Percentiles rank a stretch among this genome's conserved stretches.
Conservation (phyloP, 148 eudicot genomes). For the Cornus controversa region DNA sequence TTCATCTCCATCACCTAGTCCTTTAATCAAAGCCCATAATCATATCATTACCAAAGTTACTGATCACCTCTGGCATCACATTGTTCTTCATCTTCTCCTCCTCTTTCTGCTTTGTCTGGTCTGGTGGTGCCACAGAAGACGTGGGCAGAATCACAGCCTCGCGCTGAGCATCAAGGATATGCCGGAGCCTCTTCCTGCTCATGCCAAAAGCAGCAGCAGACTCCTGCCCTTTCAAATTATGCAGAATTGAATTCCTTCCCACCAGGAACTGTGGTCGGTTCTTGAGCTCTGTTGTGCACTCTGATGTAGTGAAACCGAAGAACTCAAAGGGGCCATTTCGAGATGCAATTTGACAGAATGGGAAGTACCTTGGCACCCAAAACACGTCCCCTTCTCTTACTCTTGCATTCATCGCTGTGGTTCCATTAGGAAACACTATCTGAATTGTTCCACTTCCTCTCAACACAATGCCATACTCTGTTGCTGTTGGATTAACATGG, state of each 20-base stretch:
- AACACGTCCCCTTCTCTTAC: slow-evolving; percentile 78
- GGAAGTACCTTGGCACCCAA: slow-evolving; percentile 79
- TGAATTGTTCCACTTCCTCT: slow-evolving; percentile 64
- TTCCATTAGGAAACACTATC: slow-evolving; percentile 81
- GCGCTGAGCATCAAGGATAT: slow-evolving; percentile 48
- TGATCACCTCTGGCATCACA: slow-evolving; percentile 21
- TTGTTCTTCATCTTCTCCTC: slow-evolving; percentile 4
- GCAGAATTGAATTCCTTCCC: slow-evolving; percentile 57
- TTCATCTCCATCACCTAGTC: too few species aligned
- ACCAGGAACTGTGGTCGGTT: slow-evolving; percentile 82
- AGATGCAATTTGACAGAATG: slow-evolving; percentile 90
- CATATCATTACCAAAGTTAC: slow-evolving; percentile 25
- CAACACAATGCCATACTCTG: slow-evolving; percentile 72
- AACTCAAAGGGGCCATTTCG: slow-evolving; percentile 76
- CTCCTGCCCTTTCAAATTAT: slow-evolving; percentile 59
- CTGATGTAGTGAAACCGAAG: slow-evolving; percentile 68
- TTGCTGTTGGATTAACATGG: slow-evolving; percentile 75
- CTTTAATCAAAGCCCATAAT: slow-evolving; percentile 21
- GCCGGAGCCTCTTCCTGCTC: slow-evolving; percentile 41
- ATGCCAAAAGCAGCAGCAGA: slow-evolving; percentile 72
- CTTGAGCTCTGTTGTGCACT: slow-evolving; percentile 29
- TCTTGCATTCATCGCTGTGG: slow-evolving; percentile 57
- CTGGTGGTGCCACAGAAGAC: slow-evolving; percentile 43
- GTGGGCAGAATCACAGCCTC: slow-evolving; percentile 64
- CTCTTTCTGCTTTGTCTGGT: neutral